Evolutionary conservation across 1,139 yeast genomes (phyloP).

Genomic region (Suhomyces taliae): DNA sequence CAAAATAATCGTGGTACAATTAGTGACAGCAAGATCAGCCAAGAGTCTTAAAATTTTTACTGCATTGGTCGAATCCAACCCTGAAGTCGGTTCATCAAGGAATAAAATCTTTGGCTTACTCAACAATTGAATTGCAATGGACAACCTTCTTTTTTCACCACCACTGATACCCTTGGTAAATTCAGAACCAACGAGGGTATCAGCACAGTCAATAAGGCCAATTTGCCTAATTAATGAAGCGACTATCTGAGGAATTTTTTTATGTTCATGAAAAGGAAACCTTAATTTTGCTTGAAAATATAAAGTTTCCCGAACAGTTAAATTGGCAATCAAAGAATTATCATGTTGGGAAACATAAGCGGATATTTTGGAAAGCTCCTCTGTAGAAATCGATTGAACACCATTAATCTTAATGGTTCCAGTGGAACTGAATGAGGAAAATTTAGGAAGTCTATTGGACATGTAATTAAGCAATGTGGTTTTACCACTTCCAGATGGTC

Average conservation of each 20-base stretch:
- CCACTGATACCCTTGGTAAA: conserved; percentile 26
- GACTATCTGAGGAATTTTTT: conserved; percentile 18
- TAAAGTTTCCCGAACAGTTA: conserved; percentile 27
- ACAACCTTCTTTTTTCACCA: conserved; percentile 27
- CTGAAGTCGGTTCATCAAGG: conserved; percentile 29
- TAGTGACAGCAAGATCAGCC: conserved; percentile 15
- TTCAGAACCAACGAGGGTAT: conserved; percentile 23
- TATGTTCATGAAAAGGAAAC: conserved; percentile 19
- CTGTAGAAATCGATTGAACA: conserved; percentile 14
- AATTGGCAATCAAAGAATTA: conserved; percentile 21
- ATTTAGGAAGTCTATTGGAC: conserved; percentile 17
- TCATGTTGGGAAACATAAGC: conserved; percentile 28
- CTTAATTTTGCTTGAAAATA: conserved; percentile 26
- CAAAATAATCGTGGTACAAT: conserved; percentile 23
- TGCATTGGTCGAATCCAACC: conserved; percentile 26
- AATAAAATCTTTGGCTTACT: conserved; percentile 25
- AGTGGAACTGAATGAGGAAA: conserved; percentile 12
- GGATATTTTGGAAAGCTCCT: conserved; percentile 18
- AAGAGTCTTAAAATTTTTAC: conserved; percentile 19
- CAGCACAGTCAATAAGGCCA: conserved; percentile 27
- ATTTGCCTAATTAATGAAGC: conserved; percentile 19
- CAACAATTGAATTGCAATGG: conserved; percentile 27
- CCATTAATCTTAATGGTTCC: conserved; percentile 19
- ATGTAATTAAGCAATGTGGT: conserved; percentile 24
- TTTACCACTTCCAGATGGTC: conserved; percentile 30